Base-by-base conservation (phyloP, 148 eudicot species). In the Nyssa sinensis region DNA sequence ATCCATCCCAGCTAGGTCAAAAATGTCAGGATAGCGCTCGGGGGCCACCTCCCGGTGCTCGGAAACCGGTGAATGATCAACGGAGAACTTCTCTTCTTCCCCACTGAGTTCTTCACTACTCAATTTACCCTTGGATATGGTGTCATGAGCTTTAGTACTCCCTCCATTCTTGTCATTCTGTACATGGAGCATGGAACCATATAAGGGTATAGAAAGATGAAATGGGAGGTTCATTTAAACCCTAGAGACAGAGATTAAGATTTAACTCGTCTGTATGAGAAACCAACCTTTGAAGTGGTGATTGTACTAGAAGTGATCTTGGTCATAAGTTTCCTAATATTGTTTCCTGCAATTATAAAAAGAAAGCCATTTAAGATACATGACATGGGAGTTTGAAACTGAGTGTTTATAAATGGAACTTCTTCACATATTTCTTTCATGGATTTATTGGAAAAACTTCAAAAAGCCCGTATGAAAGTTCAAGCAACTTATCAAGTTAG, bases 1-100 rank as follows among this genome's bases (percentile, higher is more conserved):
- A 67, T 90, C 95, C 95, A 90, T 88, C 64, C 80, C 90, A 17
- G 87, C 81, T 70, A 90, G 60, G 82, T 82, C 88, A 64, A 85
- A 67, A 33, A 32, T 34, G 29, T 79, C 83, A 35, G 83, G 77
- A 68, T 75, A 77, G 1, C 31, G 57, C 32, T 75, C 64, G 3
- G 62, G 17, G 49, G 75, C n/a, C 5, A 64, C 75, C 68, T 77
- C 64, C 53, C 30, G 77, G 66, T 78, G 78, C n/a, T 76, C 44
- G 25, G 62, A 39, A 64, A 21, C 77, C 19, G 71, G 68, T 14
- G 78, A 69, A 31, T 76, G 53, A 62, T 77, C 55, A 41, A 74
- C 33, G 0, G 73, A 60, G 44, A 73, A 24, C 33, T 53, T 79
- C 6, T 62, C 72, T 37, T 72, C 75, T 75, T 75, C 62, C 11